Evolutionary conservation across 2,329 filamentous ascomycete genomes (phyloP).

Genomic region (Xylaria sp.): DNA sequence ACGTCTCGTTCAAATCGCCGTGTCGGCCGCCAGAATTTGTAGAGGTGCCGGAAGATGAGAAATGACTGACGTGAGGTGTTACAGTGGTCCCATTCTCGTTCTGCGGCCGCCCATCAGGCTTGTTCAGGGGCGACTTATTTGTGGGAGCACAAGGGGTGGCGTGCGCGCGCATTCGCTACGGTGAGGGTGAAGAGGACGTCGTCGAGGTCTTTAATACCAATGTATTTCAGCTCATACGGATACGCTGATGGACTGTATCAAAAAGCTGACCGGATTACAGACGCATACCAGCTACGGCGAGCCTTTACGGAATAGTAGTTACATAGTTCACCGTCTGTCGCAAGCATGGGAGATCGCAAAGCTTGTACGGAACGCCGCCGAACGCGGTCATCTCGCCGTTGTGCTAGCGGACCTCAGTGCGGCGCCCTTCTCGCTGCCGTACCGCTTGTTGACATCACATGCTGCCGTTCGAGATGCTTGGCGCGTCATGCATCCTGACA

Average conservation of each 20-base stretch:
- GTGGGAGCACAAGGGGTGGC: conserved; percentile 91
- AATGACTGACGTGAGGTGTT: conserved; percentile 14
- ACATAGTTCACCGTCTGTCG: conserved; percentile 88
- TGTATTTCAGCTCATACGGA: conserved; percentile 53
- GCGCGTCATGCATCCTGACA: conserved; percentile 85
- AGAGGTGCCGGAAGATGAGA: background rate
- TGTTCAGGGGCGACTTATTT: conserved; percentile 95
- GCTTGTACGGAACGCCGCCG: conserved; percentile 82
- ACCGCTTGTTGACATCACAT: conserved; percentile 83
- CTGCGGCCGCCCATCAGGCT: conserved; percentile 91
- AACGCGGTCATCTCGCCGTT: conserved; percentile 84
- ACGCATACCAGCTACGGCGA: conserved; percentile 88
- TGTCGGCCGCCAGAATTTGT: background rate
- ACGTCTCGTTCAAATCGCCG: background rate
- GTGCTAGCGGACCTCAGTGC: conserved; percentile 97
- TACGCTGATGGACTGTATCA: background rate
- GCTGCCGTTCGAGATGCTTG: conserved; percentile 84
- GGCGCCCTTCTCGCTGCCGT: conserved; percentile 85
- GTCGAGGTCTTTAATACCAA: conserved; percentile 95
- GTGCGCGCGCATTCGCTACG: conserved; percentile 80
- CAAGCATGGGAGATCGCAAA: conserved; percentile 97
- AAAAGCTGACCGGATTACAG: conserved; percentile 38
- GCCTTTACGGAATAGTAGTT: conserved; percentile 78
- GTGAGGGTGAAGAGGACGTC: conserved; percentile 70
- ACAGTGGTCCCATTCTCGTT: conserved; percentile 86